These are phyloP conservation scores for Saccharomyces hybrid DNA, from an alignment of 1,139 yeast genomes.

Conservation along the genomic window DNA sequence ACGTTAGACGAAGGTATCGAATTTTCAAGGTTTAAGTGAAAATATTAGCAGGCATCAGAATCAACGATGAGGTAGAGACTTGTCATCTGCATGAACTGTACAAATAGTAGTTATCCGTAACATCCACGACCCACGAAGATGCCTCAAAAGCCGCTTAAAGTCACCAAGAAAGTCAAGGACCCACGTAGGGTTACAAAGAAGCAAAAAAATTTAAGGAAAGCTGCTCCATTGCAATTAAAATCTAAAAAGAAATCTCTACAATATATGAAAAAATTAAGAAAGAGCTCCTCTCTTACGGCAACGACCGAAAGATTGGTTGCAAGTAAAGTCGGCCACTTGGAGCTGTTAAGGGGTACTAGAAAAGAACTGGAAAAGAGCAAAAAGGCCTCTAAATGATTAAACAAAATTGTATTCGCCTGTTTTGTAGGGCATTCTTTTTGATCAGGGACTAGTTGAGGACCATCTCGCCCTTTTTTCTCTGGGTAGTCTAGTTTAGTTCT, in stretches of 20 bases:
- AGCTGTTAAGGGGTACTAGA: constrained; percentile 85
- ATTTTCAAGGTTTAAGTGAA: background rate
- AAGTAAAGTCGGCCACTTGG: constrained; percentile 91
- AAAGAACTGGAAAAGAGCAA: constrained; percentile 60
- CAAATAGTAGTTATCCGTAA: background rate
- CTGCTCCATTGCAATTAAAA: constrained; percentile 68
- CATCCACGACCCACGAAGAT: constrained; percentile 13
- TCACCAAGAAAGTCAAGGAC: constrained; percentile 32
- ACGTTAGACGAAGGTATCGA: background rate
- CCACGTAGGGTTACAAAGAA: constrained; percentile 37
- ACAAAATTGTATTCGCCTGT: background rate
- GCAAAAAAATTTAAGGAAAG: constrained; percentile 55
- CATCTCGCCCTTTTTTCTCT: background rate
- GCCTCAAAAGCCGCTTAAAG: constrained; percentile 37
- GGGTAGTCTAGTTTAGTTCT: background rate
- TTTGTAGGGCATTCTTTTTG: background rate
- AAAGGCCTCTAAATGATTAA: constrained; percentile 14
- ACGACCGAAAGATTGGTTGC: constrained; percentile 82
- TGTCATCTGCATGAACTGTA: background rate
- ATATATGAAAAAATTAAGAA: constrained; percentile 53
- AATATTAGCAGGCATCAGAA: background rate
- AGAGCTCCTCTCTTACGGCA: constrained; percentile 52
- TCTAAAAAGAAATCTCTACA: constrained; percentile 47
- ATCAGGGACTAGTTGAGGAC: background rate
- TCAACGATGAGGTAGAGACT: background rate